Evolutionary conservation across 2,329 filamentous ascomycete species (phyloP).

Genomic region (Trichoderma sp.): DNA sequence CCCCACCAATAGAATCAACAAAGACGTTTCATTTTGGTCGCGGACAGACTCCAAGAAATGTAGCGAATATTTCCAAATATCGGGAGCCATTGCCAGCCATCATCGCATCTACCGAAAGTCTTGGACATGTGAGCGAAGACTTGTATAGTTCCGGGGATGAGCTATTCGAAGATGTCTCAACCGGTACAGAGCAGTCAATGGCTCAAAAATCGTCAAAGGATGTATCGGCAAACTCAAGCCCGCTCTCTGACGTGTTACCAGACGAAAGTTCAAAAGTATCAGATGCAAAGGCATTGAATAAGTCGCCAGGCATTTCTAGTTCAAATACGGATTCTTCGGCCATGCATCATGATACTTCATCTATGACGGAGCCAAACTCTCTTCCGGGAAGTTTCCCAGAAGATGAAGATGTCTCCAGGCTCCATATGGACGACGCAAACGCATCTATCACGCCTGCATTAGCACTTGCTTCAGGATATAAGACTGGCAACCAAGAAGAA

Average conservation of each 20-base stretch:
- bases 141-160: conserved; percentile 35
- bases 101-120: conserved; percentile 66
- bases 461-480: conserved; percentile 25
- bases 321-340: background rate
- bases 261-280: background rate
- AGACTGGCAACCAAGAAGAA: conserved; percentile 25
- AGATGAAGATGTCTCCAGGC: background rate
- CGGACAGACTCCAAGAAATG: conserved; percentile 52
- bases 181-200: background rate
- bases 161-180: background rate
- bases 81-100: conserved; percentile 68
- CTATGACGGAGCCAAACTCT: background rate
- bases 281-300: background rate
- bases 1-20: conserved; percentile 38
- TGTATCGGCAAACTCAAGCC: background rate
- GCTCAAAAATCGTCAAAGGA: background rate
- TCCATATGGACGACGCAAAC: background rate
- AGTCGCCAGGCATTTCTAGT: background rate
- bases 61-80: conserved; percentile 56
- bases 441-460: conserved; percentile 12
- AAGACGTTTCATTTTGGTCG: conserved; percentile 61
- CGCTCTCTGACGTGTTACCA: background rate
- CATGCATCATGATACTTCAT: background rate
- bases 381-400: conserved; percentile 17
- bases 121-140: conserved; percentile 61